phyloP scores from a whole-genome alignment of 2,329 filamentous ascomycete genomes.

The Parascedosporium putredinis region DNA sequence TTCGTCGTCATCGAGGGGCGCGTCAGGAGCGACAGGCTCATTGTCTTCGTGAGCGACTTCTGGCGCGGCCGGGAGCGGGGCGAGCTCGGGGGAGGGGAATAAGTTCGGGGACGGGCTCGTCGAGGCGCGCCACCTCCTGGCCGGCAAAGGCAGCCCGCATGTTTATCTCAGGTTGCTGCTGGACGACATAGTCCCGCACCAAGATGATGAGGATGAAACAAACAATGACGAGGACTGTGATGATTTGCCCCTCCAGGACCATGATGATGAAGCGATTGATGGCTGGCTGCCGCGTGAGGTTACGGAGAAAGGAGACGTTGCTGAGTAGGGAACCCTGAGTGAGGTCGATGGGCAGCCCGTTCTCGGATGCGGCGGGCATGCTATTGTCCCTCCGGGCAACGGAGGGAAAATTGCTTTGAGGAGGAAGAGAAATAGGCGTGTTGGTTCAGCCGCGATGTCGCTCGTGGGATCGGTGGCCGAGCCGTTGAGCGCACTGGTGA shows the following conservation, averaged over 20 bases:
- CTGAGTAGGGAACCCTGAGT: constrained; percentile 39
- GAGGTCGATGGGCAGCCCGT: neutral
- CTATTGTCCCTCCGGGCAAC: neutral
- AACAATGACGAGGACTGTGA: constrained; percentile 82
- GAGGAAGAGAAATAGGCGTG: neutral
- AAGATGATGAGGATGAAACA: constrained; percentile 95
- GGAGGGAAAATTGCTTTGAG: constrained; percentile 6
- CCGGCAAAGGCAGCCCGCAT: constrained; percentile 57
- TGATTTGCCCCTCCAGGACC: constrained; percentile 83
- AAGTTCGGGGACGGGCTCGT: neutral
- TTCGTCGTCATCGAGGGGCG: neutral
- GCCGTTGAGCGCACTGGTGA: neutral
- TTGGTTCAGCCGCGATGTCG: neutral
- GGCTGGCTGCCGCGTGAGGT: constrained; percentile 56
- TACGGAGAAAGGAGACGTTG: constrained; percentile 45
- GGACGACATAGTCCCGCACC: constrained; percentile 94
- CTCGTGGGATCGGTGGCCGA: neutral
- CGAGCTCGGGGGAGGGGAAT: neutral
- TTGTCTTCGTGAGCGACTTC: neutral
- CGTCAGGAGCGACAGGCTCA: neutral
- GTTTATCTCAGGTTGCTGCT: constrained; percentile 90
- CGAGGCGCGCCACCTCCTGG: constrained; percentile 1
- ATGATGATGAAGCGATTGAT: constrained; percentile 74
- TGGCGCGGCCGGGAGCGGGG: neutral
- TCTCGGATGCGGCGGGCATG: neutral